Conservation (phyloP, 352 stramenopile species). For the Pythium vanterpoolii region DNA sequence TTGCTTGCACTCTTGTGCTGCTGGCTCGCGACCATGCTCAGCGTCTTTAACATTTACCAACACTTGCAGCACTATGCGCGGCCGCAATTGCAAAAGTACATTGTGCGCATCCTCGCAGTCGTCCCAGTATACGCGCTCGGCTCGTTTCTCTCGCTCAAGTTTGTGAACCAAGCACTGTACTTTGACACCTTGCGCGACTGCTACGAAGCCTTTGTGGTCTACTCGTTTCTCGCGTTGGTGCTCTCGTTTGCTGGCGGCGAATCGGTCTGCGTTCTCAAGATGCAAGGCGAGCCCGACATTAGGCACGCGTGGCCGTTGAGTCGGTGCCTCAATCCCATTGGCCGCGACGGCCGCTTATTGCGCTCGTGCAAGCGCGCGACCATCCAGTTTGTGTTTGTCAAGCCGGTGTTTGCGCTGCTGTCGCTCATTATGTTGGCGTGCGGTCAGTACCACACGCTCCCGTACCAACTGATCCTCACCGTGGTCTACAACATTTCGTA, state of each 20-base stretch:
- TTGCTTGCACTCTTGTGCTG: slow-evolving; percentile 60
- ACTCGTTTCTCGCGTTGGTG: slow-evolving; percentile 90
- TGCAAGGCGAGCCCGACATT: slow-evolving; percentile 81
- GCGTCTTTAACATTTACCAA: slow-evolving; percentile 83
- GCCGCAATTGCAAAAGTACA: slow-evolving; percentile 83
- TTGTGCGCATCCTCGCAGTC: slow-evolving; percentile 85
- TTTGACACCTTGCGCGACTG: slow-evolving; percentile 88
- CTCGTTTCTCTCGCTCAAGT: slow-evolving; percentile 79
- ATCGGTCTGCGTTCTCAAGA: slow-evolving; percentile 85
- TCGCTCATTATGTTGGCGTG: slow-evolving; percentile 79
- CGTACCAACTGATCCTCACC: slow-evolving; percentile 78
- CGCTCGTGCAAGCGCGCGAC: slow-evolving; percentile 88
- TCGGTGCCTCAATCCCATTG: slow-evolving; percentile 72
- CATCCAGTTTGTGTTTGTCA: slow-evolving; percentile 92
- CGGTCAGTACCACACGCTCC: slow-evolving; percentile 69
- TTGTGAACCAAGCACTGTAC: slow-evolving; percentile 77
- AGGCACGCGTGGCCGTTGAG: slow-evolving; percentile 78
- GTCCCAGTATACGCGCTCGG: slow-evolving; percentile 85
- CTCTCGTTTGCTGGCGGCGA: slow-evolving; percentile 88
- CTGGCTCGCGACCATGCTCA: slow-evolving; percentile 54
- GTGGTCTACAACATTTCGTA: slow-evolving; percentile 93
- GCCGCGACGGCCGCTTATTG: slow-evolving; percentile 76
- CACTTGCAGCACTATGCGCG: slow-evolving; percentile 83
- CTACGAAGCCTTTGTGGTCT: slow-evolving; percentile 93
- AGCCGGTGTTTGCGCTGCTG: slow-evolving; percentile 85